Evolutionary conservation across 225 moss, liverwort and hornwort species (phyloP).

Genomic region (Takakia lepidozioides): DNA sequence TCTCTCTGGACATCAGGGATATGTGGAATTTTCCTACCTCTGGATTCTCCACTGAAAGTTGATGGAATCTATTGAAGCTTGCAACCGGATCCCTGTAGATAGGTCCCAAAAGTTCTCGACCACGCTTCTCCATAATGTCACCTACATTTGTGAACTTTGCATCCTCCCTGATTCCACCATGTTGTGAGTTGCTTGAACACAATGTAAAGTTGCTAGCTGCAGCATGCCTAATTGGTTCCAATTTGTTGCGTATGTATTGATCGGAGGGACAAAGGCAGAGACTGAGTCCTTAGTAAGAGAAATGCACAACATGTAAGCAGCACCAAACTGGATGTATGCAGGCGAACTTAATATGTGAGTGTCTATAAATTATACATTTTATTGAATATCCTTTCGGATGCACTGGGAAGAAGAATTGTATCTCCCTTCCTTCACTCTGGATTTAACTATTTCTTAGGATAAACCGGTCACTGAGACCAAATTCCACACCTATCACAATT

Average conservation of each 20-base stretch:
- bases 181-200: not conserved
- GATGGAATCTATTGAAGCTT: conserved; percentile 62
- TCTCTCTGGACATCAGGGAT: too few relatives aligned
- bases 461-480: not conserved
- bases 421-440: not conserved
- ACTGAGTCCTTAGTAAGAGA: not conserved
- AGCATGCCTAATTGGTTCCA: too few relatives aligned
- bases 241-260: too few relatives aligned
- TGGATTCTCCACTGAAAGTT: conserved; percentile 63
- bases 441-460: not conserved
- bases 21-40: conserved; percentile 29
- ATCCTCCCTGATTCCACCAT: conserved; percentile 26
- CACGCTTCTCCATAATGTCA: conserved; percentile 44
- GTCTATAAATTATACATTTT: too few relatives aligned
- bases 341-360: too few relatives aligned
- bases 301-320: too few relatives aligned
- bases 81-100: conserved; percentile 62
- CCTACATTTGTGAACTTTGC: conserved; percentile 60
- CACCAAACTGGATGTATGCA: too few relatives aligned
- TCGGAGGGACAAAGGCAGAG: not conserved
- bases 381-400: too few relatives aligned
- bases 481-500: too few relatives aligned
- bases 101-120: conserved; percentile 40
- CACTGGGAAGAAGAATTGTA: too few relatives aligned
- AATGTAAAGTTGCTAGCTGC: not conserved